These are phyloP conservation scores for Magnaporthiopsis rhizophila DNA, from an alignment of 2,329 filamentous ascomycete genomes.

Conservation along the genomic window DNA sequence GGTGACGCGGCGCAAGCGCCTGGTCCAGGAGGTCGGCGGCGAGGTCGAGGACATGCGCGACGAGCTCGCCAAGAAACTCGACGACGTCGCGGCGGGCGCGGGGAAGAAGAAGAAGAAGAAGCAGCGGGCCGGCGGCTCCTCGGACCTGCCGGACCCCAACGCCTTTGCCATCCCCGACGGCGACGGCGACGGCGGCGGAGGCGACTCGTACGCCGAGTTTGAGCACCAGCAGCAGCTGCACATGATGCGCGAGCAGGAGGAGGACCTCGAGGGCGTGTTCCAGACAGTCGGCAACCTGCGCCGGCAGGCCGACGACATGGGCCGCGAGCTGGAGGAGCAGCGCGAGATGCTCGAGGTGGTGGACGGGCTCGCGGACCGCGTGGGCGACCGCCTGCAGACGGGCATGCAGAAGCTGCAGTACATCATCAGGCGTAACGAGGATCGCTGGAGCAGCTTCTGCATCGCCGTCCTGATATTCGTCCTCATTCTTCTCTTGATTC, in stretches of 20 bases:
- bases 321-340: slow-evolving; percentile 92
- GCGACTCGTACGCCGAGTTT: slow-evolving; percentile 63
- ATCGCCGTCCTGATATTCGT: slow-evolving; percentile 84
- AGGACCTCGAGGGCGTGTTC: slow-evolving; percentile 87
- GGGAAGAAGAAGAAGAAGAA: slow-evolving; percentile 18
- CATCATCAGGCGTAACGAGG: slow-evolving; percentile 86
- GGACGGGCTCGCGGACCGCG: slow-evolving; percentile 76
- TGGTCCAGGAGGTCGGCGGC: slow-evolving; percentile 81
- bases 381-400: slow-evolving; percentile 75
- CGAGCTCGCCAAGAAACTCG: slow-evolving; percentile 60
- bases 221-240: slow-evolving; percentile 86
- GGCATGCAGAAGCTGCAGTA: slow-evolving; percentile 81
- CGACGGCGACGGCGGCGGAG: slow-evolving; percentile 28
- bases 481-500: slow-evolving; percentile 74
- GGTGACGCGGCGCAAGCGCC: slow-evolving; percentile 66
- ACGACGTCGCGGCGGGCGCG: slow-evolving; percentile 23
- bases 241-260: slow-evolving; percentile 92
- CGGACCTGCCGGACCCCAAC: slow-evolving; percentile 45
- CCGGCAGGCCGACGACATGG: slow-evolving; percentile 91
- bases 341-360: slow-evolving; percentile 79
- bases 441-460: slow-evolving; percentile 79
- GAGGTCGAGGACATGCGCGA: slow-evolving; percentile 86
- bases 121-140: slow-evolving; percentile 23
- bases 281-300: slow-evolving; percentile 85
- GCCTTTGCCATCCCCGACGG: slow-evolving; percentile 52